phyloP scores from a whole-genome alignment of 805 yeast genomes.

The Maudiozyma saulgeensis region DNA sequence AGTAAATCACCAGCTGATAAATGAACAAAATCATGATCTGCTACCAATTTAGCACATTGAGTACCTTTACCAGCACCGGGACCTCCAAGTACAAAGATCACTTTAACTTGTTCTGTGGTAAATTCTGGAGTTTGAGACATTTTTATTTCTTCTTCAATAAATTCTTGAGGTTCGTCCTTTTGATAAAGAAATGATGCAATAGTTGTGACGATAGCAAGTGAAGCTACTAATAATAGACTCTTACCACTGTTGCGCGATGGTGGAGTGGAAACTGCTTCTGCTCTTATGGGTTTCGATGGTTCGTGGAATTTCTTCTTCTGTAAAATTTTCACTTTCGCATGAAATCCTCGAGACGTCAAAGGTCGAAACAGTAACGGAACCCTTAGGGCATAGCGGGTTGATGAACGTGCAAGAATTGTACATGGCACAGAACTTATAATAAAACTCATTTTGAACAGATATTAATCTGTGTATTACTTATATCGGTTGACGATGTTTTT shows the following conservation, averaged over 20 bases:
- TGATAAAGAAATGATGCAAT: slow-evolving; percentile 34
- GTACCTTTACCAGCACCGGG: slow-evolving; percentile 99
- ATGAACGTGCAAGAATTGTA: no score
- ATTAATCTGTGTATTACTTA: no score
- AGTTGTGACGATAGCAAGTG: slow-evolving; percentile 41
- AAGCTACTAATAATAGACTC: slow-evolving; percentile 33
- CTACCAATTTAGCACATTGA: slow-evolving; percentile 79
- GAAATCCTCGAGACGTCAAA: background rate
- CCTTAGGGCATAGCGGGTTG: background rate
- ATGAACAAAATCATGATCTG: slow-evolving; percentile 74
- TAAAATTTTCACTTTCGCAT: background rate
- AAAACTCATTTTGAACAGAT: no score
- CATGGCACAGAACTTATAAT: no score
- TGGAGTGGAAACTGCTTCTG: background rate
- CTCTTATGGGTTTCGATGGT: background rate
- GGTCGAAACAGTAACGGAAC: background rate
- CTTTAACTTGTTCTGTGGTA: slow-evolving; percentile 57
- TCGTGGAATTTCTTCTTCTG: background rate
- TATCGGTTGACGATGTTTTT: no score
- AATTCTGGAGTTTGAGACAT: slow-evolving; percentile 35
- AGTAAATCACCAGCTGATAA: slow-evolving; percentile 93
- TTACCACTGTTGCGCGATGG: slow-evolving; percentile 19
- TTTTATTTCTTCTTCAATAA: slow-evolving; percentile 29
- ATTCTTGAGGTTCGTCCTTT: slow-evolving; percentile 36
- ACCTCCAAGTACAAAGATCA: slow-evolving; percentile 88